phyloP scores from a whole-genome alignment of 139 green algal species.

The Nannochloris sp. region DNA sequence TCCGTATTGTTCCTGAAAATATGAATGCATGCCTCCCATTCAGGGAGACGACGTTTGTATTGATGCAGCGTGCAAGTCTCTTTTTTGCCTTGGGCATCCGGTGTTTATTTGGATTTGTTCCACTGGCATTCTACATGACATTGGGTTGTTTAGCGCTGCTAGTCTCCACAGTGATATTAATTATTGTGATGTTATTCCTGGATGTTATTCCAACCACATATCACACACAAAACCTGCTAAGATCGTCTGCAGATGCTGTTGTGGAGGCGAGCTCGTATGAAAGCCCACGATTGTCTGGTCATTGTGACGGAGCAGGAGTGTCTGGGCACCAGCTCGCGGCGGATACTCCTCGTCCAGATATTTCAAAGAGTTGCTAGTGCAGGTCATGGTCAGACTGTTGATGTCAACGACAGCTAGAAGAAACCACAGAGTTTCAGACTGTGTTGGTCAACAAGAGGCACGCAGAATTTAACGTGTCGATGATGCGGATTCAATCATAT shows the following conservation, averaged over 20 bases:
- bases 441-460: neutral
- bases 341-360: too few species aligned
- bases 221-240: neutral
- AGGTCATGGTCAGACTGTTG: too few species aligned
- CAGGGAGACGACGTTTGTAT: neutral
- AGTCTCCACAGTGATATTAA: neutral
- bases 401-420: too few species aligned
- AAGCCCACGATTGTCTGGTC: too few species aligned
- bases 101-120: constrained; percentile 1
- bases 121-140: constrained; percentile 8
- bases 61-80: constrained; percentile 7
- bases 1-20: constrained; percentile 2
- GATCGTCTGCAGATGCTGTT: neutral
- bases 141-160: neutral
- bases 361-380: too few species aligned
- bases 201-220: neutral
- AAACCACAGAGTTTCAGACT: too few species aligned
- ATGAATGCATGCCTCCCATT: constrained; percentile 1
- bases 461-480: neutral
- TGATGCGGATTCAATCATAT: too few species aligned
- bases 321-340: too few species aligned
- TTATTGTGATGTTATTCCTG: constrained; percentile 3
- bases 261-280: too few species aligned
- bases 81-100: constrained; percentile 10
- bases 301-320: too few species aligned